Evolutionary conservation across 139 green algal genomes (phyloP), one percentile per base, ranked within the genome.

Genomic region (Chlorella sp.): DNA sequence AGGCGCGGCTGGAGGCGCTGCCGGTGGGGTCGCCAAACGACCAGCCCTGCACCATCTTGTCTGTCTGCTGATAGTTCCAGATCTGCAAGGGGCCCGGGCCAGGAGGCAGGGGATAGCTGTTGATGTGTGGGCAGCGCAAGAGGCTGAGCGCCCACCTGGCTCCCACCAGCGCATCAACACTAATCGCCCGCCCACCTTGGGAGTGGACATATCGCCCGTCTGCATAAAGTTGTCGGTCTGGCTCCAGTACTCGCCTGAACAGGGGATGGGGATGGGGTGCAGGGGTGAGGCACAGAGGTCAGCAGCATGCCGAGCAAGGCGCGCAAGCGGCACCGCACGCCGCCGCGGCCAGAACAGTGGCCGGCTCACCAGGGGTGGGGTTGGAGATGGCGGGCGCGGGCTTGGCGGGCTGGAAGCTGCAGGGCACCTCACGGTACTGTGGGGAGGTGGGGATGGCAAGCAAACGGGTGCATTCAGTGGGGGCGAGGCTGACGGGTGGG

Each of bases 391-490:
- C 1, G 6, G 85, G 76, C 2, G 85, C 85, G 0, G 85, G 85
- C 60, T 77, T 82, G 19, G 51, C 0, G 24, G 80, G 48, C 19
- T 54, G 16, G n/a, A 73, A 69, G 80, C 79, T 69, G 80, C 85
- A 89, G 17, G 77, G 68, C 46, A 89, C 85, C 6, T 74, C 34
- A 41, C 85, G 81, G 28, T 62, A 86, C 58, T 73, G 44, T 13
- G 82, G 56, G 56, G 67, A 8, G 26, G 67, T 32, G 3, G 16
- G 67, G 6, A 13, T 13, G 17, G 14, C 34, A 44, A 16, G 51
- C 13, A 60, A n/a, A n/a, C n/a, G n/a, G n/a, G n/a, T n/a, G n/a
- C n/a, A n/a, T n/a, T n/a, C n/a, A n/a, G n/a, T n/a, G n/a, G n/a
- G n/a, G n/a, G n/a, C n/a, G n/a, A n/a, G n/a, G n/a, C n/a, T n/a